phyloP scores from a whole-genome alignment of 768 basidiomycete genomes.

The Trametes meyenii region DNA sequence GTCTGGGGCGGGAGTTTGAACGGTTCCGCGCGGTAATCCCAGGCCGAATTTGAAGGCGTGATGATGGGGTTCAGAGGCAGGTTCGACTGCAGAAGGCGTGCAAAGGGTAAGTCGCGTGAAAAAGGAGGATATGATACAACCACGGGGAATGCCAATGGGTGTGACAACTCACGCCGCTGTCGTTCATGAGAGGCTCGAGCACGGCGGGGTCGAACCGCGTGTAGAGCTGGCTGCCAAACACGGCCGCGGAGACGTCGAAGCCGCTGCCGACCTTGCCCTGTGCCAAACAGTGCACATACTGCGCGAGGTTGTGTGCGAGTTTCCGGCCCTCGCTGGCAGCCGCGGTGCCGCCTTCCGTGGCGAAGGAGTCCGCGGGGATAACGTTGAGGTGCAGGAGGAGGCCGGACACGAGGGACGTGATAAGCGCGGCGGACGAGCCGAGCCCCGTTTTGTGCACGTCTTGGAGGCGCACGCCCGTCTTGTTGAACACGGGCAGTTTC shows the following conservation, averaged over 20 bases:
- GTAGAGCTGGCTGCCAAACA: constrained; percentile 94
- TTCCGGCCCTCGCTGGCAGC: constrained; percentile 46
- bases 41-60: constrained; percentile 63
- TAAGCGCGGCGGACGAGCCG: constrained; percentile 95
- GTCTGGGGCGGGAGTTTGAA: constrained; percentile 86
- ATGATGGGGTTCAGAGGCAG: constrained; percentile 52
- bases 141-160: no score
- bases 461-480: constrained; percentile 65
- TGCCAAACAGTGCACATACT: constrained; percentile 93
- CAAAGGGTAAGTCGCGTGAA: neutral
- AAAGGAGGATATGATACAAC: neutral
- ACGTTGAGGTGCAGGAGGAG: constrained; percentile 77
- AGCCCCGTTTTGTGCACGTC: constrained; percentile 98
- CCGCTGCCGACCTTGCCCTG: constrained; percentile 99
- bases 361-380: constrained; percentile 55
- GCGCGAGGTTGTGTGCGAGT: constrained; percentile 89
- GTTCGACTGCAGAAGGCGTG: neutral
- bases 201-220: constrained; percentile 81
- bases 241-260: constrained; percentile 93
- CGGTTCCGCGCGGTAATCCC: constrained; percentile 71
- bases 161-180: constrained; percentile 44
- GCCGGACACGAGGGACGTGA: constrained; percentile 89
- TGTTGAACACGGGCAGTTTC: constrained; percentile 74
- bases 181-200: constrained; percentile 65
- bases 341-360: constrained; percentile 31